A percentile compares a stretch with the other conserved stretches of the same genome.
Evolutionary conservation across 257 asterid species (phyloP).

Genomic region (Scutellaria baicalensis): DNA sequence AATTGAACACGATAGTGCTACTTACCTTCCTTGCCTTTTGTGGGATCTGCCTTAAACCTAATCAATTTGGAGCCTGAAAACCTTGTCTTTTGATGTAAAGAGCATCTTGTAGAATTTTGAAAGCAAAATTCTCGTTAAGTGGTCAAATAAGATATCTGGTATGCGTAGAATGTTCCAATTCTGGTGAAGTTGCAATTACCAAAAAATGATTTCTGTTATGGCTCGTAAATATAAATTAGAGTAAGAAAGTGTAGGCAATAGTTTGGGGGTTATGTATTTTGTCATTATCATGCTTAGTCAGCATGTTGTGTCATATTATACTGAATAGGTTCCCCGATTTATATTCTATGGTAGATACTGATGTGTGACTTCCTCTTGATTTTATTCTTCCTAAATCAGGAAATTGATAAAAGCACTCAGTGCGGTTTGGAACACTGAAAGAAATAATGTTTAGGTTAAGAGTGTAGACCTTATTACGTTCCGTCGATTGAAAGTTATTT

Average conservation of each 20-base stretch:
- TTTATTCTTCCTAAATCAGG: neutral
- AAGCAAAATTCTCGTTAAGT: neutral
- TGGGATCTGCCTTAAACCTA: neutral
- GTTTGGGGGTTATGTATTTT: neutral
- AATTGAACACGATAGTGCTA: neutral
- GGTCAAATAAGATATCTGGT: neutral
- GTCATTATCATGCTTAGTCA: neutral
- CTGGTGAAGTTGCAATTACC: neutral
- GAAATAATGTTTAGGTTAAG: neutral
- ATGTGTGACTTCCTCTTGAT: neutral
- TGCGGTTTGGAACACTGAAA: neutral
- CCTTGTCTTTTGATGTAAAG: neutral
- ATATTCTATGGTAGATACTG: neutral
- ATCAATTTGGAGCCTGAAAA: neutral
- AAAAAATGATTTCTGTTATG: neutral
- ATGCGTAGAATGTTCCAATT: neutral
- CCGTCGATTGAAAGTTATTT: neutral
- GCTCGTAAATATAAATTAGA: neutral
- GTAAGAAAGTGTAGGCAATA: neutral
- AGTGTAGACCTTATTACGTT: neutral
- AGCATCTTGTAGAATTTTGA: neutral
- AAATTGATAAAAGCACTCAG: neutral
- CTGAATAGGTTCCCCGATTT: neutral
- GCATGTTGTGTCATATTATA: neutral
- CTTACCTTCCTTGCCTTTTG: neutral